These are phyloP conservation scores for Betula pendula DNA, from an alignment of 306 rosid species.

Conservation along the genomic window DNA sequence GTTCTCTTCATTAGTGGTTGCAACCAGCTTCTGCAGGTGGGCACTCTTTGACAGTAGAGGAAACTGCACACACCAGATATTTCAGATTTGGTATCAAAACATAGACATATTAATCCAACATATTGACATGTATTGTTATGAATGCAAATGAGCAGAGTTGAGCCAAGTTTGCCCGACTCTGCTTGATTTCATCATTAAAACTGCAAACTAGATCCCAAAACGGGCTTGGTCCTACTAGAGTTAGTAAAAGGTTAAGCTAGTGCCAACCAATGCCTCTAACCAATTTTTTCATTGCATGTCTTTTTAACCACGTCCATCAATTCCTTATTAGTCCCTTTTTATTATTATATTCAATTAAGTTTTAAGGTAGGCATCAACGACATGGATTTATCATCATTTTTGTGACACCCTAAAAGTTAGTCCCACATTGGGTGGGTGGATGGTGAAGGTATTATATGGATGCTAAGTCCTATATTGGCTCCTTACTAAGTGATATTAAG, in stretches of 20 bases:
- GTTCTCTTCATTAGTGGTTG: slow-evolving; percentile 55
- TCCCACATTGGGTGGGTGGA: no score
- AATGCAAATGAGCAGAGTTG: slow-evolving; percentile 25
- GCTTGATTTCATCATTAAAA: background rate
- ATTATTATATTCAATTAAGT: background rate
- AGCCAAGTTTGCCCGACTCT: slow-evolving; percentile 11
- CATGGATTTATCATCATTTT: background rate
- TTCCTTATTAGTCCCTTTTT: background rate
- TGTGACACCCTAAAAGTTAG: no score
- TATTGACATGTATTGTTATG: slow-evolving; percentile 11
- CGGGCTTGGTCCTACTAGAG: background rate
- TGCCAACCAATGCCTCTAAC: background rate
- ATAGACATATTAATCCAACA: slow-evolving; percentile 9
- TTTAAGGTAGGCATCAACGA: background rate
- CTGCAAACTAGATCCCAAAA: background rate
- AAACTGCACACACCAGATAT: slow-evolving; percentile 60
- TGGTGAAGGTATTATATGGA: no score
- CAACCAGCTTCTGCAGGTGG: slow-evolving; percentile 68
- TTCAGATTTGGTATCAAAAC: slow-evolving; percentile 27
- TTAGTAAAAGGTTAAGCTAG: background rate
- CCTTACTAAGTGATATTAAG: no score
- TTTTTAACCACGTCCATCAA: background rate
- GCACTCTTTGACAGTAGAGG: slow-evolving; percentile 95
- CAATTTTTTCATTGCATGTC: background rate
- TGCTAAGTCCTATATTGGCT: no score